A percentile compares a stretch with the other conserved stretches of the same genome.
These are phyloP conservation scores for Cadophora malorum DNA, from an alignment of 2,329 filamentous ascomycete genomes.

Conservation along the genomic window DNA sequence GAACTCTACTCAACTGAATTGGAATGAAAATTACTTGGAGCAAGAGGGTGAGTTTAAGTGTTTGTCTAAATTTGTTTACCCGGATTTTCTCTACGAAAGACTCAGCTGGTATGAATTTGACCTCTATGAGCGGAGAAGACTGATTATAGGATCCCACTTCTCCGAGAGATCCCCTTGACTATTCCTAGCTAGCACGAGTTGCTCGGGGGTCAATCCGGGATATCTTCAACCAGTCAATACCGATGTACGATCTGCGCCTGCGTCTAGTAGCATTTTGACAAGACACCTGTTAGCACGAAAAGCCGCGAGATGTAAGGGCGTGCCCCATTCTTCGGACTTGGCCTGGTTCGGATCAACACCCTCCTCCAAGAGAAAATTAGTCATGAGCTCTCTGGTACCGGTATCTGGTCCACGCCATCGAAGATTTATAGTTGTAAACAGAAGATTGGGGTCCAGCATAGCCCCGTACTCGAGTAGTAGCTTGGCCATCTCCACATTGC, in stretches of 20 bases:
- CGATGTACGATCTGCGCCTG: neutral
- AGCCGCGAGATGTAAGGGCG: neutral
- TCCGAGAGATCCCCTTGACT: no score
- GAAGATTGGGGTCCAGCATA: neutral
- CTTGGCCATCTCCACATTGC: neutral
- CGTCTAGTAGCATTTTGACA: slow-evolving; percentile 10
- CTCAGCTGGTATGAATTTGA: no score
- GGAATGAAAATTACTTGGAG: no score
- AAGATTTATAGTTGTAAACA: neutral
- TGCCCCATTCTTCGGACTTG: neutral
- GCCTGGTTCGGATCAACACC: slow-evolving; percentile 1
- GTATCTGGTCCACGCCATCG: neutral
- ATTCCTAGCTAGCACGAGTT: neutral
- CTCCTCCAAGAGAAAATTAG: neutral
- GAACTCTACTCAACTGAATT: no score
- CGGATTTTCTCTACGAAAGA: no score
- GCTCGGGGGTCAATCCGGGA: neutral
- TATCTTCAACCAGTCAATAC: neutral
- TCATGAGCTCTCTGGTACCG: neutral
- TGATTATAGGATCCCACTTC: no score
- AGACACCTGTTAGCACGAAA: neutral
- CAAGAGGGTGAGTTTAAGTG: no score
- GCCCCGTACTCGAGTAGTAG: neutral
- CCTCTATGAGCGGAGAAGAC: no score
- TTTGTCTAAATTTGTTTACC: no score